Evolutionary conservation across 2,329 filamentous ascomycete genomes (phyloP).

Genomic region (Meredithiella fracta): DNA sequence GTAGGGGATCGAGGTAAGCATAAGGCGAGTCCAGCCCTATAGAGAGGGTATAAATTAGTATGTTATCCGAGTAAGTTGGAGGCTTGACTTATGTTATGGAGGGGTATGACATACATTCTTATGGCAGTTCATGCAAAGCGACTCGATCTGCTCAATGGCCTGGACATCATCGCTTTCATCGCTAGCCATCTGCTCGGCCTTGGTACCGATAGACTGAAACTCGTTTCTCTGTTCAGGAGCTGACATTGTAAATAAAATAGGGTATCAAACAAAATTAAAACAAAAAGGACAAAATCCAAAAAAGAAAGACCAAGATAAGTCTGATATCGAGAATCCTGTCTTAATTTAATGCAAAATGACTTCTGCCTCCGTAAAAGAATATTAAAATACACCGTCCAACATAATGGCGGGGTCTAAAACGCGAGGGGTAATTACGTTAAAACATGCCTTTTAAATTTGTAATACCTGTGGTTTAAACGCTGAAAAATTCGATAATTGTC

Average conservation of each 20-base stretch:
- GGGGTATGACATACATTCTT: slow-evolving; percentile 42
- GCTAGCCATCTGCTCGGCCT: slow-evolving; percentile 34
- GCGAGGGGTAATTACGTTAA: slow-evolving; percentile 6
- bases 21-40: slow-evolving; percentile 67
- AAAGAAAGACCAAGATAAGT: neutral
- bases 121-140: slow-evolving; percentile 73
- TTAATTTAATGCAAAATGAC: neutral
- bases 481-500: slow-evolving; percentile 8
- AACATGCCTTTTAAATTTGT: neutral
- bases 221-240: slow-evolving; percentile 32
- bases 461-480: neutral
- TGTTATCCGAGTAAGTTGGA: neutral
- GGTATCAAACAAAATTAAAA: slow-evolving; percentile 2
- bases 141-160: slow-evolving; percentile 54
- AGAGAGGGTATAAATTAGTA: slow-evolving; percentile 14
- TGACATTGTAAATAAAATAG: slow-evolving; percentile 17
- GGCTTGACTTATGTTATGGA: neutral
- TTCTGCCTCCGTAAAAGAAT: neutral
- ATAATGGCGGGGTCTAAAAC: slow-evolving; percentile 14
- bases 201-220: slow-evolving; percentile 46
- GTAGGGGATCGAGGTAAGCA: slow-evolving; percentile 86
- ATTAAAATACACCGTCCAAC: slow-evolving; percentile 18
- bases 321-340: neutral
- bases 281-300: neutral
- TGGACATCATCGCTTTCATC: slow-evolving; percentile 31